Evolutionary conservation across 2,329 filamentous ascomycete species (phyloP).

Genomic region (Talaromyces sp.): DNA sequence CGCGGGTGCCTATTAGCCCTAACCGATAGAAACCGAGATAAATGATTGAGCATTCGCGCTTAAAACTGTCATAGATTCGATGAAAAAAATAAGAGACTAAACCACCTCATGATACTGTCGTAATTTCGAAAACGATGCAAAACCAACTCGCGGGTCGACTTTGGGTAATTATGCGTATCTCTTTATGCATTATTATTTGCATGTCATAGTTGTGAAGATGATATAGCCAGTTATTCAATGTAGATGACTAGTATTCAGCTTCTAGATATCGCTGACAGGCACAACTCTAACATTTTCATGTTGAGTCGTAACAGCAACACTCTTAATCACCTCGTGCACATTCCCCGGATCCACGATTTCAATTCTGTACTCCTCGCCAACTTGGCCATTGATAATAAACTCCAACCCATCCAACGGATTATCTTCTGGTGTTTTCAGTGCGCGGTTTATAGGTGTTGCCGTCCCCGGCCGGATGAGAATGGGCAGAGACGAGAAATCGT

Average conservation of each 20-base stretch:
- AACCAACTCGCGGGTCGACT: not conserved
- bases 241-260: not conserved
- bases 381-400: slow-evolving; percentile 5
- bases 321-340: slow-evolving; percentile 42
- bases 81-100: not conserved
- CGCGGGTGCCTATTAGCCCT: not conserved
- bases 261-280: not conserved
- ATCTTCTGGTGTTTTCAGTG: slow-evolving; percentile 5
- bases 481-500: slow-evolving; percentile 55
- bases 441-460: slow-evolving; percentile 4
- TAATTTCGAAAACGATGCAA: not conserved
- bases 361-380: not conserved
- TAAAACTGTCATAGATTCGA: not conserved
- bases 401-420: slow-evolving; percentile 8
- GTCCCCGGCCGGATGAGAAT: slow-evolving; percentile 52
- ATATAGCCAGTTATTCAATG: not conserved
- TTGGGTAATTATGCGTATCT: no score
- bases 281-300: not conserved
- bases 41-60: not conserved
- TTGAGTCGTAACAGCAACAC: not conserved
- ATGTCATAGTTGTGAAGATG: no score
- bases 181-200: no score
- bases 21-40: not conserved
- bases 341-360: slow-evolving; percentile 9
- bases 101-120: not conserved